phyloP scores from a whole-genome alignment of 345 rosid species.

The Dipteronia sinensis region DNA sequence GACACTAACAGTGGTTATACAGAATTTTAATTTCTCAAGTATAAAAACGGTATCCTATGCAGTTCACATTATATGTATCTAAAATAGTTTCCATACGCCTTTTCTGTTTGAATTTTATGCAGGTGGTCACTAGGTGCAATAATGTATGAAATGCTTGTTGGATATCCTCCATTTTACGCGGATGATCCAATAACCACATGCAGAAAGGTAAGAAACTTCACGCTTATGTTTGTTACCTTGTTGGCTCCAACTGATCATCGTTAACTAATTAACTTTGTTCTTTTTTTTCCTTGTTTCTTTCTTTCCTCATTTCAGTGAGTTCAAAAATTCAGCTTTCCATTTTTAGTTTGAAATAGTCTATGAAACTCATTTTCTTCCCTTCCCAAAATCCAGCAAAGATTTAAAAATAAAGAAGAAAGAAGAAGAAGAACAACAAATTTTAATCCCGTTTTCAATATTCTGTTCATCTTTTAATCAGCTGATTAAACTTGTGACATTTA shows the following conservation, averaged over 20 bases:
- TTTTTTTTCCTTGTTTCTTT: conserved; percentile 12
- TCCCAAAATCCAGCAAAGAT: neutral
- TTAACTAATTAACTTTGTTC: neutral
- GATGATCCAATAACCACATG: conserved; percentile 92
- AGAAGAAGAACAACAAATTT: neutral
- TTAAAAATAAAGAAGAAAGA: neutral
- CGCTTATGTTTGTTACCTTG: conserved; percentile 15
- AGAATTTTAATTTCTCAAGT: conserved; percentile 18
- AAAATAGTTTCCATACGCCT: conserved; percentile 7
- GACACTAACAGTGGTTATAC: conserved; percentile 3
- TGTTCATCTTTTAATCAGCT: neutral
- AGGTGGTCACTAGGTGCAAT: conserved; percentile 99
- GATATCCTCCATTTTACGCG: conserved; percentile 95
- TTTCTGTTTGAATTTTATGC: conserved; percentile 26
- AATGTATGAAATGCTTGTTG: conserved; percentile 97
- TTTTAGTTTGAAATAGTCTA: neutral
- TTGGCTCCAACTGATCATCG: conserved; percentile 18
- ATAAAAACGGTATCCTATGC: conserved; percentile 3
- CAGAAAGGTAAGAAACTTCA: conserved; percentile 65
- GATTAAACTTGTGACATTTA: conserved; percentile 9
- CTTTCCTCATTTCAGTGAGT: neutral
- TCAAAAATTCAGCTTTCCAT: neutral
- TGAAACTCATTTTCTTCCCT: neutral
- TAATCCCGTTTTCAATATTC: neutral
- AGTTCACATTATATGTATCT: conserved; percentile 5